phyloP scores from a whole-genome alignment of 2,329 filamentous ascomycete genomes.

The Aspergillus aculeatus region DNA sequence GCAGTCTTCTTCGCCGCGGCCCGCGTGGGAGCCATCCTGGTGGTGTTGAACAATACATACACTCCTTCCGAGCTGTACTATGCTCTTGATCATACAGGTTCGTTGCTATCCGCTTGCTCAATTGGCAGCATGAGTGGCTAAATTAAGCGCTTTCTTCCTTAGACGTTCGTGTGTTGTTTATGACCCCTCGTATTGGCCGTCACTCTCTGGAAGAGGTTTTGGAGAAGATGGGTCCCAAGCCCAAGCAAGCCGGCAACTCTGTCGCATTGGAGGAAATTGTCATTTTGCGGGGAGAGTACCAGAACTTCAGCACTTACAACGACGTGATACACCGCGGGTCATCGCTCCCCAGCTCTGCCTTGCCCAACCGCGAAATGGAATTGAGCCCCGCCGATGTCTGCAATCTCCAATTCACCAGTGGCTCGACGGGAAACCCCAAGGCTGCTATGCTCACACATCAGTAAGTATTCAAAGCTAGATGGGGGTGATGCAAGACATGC shows the following conservation, averaged over 20 bases:
- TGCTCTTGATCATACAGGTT: slow-evolving; percentile 68
- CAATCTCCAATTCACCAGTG: slow-evolving; percentile 73
- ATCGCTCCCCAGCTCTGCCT: slow-evolving; percentile 49
- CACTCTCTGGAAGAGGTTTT: slow-evolving; percentile 64
- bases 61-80: slow-evolving; percentile 70
- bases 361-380: slow-evolving; percentile 55
- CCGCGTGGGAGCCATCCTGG: slow-evolving; percentile 64
- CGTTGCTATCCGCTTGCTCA: slow-evolving; percentile 18
- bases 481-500: background rate
- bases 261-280: slow-evolving; percentile 51
- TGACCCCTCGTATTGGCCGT: slow-evolving; percentile 66
- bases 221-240: slow-evolving; percentile 46
- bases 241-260: slow-evolving; percentile 34
- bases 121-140: slow-evolving; percentile 1
- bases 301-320: slow-evolving; percentile 60
- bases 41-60: slow-evolving; percentile 81
- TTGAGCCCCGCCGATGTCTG: slow-evolving; percentile 66
- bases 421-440: slow-evolving; percentile 72
- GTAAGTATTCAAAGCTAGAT: slow-evolving; percentile 37
- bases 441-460: slow-evolving; percentile 73
- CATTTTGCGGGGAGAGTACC: slow-evolving; percentile 58
- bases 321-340: slow-evolving; percentile 56
- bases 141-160: background rate
- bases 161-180: slow-evolving; percentile 73
- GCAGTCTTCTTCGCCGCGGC: slow-evolving; percentile 72